These are phyloP conservation scores for Leersia perrieri DNA, from an alignment of 176 grass and related monocot genomes.

Conservation along the genomic window DNA sequence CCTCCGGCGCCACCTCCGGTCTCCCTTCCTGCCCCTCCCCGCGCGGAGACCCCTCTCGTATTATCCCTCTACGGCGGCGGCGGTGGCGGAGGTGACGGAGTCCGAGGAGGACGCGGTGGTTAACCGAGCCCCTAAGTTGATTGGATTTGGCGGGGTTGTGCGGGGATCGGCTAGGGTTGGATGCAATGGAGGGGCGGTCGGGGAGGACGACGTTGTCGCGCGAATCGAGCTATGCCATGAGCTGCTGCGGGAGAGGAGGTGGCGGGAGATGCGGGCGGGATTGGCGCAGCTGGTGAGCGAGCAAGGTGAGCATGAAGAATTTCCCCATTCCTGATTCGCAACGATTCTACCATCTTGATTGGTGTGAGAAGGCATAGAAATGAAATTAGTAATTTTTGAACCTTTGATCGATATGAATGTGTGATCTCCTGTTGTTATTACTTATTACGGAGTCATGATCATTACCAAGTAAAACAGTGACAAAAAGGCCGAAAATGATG, in stretches of 20 bases:
- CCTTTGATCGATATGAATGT: neutral
- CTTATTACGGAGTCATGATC: neutral
- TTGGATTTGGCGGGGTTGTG: neutral
- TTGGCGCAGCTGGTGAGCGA: constrained; percentile 53
- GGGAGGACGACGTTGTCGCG: neutral
- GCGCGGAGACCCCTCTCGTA: neutral
- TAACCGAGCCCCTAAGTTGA: neutral
- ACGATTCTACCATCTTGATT: neutral
- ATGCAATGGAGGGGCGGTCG: neutral
- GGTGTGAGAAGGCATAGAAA: neutral
- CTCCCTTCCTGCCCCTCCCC: neutral
- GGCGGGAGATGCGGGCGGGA: constrained; percentile 47
- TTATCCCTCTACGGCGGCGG: neutral
- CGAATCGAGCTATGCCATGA: constrained; percentile 47
- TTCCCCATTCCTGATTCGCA: neutral
- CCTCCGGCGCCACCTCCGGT: neutral
- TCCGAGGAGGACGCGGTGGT: constrained; percentile 24
- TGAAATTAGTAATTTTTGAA: neutral
- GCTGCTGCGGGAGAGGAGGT: constrained; percentile 54
- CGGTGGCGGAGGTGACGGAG: constrained; percentile 10
- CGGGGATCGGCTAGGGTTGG: neutral
- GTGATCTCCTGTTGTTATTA: too few relatives aligned
- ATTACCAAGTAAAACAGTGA: neutral
- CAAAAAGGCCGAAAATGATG: neutral
- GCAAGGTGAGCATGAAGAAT: constrained; percentile 41